Base-by-base conservation (phyloP, 768 basidiomycete genomes). In the Boletus patriciae region DNA sequence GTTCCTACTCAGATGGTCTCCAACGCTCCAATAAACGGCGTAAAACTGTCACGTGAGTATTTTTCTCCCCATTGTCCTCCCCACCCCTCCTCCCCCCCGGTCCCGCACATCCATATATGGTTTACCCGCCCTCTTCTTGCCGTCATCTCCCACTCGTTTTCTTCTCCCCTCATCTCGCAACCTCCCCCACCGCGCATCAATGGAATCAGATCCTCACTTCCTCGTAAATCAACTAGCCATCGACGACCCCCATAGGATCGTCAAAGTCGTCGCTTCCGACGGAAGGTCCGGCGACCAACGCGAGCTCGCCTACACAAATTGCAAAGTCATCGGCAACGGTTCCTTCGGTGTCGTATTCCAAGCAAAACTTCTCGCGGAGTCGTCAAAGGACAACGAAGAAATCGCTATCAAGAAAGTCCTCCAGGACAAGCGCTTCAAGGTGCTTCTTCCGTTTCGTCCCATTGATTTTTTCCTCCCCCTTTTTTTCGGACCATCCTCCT, bases 391-490 rank as follows among this genome's bases (percentile, higher is more conserved):
- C 34, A 78, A 77, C 19, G 89, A 90, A 56, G 94, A 98, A 64
- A 97, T 99, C 69, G 97, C 97, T 48, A 99, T 99, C 83, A 99
- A 99, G 92, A 98, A 98, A 81, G 97, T 99, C 49, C 77, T 99
- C 60, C 97, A 99, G 81, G 97, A 99, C 79, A 99, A 99, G 83
- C 86, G 97, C 64, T 99, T 99, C 90, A 99, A 99, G 92, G 96
- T 95, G 59, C 61, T 83, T 76, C 40, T 54, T 46, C 40, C 38
- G 4, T 50, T 46, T 31, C 31, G 15, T 61, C 3, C 6, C 25
- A 52, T 52, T 46, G 1, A 16, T 36, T 44, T 46, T 61, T 66
- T 51, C 57, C 61, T 57, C 19, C 4, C 4, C 9, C 21, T 37
- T 49, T 59, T 62, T 57, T 65, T 4, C 31, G 29, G 23, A 27